Percentiles rank a stretch among this genome's conserved stretches.
Conservation (phyloP, 495 filamentous ascomycete genomes). For the Peziza echinospora region DNA sequence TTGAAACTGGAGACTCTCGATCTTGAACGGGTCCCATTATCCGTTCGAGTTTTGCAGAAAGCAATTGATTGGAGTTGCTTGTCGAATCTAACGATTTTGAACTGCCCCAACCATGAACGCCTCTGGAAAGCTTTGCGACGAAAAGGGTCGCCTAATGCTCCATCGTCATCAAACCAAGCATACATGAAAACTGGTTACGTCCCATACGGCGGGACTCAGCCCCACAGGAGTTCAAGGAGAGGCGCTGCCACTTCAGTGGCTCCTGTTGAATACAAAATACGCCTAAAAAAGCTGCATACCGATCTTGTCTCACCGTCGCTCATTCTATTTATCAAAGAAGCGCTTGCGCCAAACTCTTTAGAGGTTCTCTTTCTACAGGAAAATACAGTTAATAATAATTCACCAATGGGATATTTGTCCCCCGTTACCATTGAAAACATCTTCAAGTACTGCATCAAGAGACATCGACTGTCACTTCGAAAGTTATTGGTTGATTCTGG, state of each 20-base stretch:
- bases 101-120: constrained; percentile 54
- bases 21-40: constrained; percentile 61
- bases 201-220: no score
- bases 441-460: constrained; percentile 48
- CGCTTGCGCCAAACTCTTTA: constrained; percentile 63
- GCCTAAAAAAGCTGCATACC: constrained; percentile 61
- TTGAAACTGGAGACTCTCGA: constrained; percentile 57
- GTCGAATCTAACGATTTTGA: constrained; percentile 59
- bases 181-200: constrained; percentile 8
- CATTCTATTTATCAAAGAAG: constrained; percentile 66
- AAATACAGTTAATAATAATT: constrained; percentile 5
- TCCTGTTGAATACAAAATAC: constrained; percentile 40
- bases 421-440: constrained; percentile 50
- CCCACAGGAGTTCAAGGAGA: no score
- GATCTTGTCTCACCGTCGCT: constrained; percentile 57
- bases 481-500: constrained; percentile 52
- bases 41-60: constrained; percentile 41
- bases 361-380: constrained; percentile 77
- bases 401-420: constrained; percentile 28
- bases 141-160: constrained; percentile 37
- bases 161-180: constrained; percentile 11
- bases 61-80: constrained; percentile 63
- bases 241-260: not conserved
- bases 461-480: constrained; percentile 49
- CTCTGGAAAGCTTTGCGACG: constrained; percentile 64